Conservation (phyloP, 2,329 filamentous ascomycete genomes). For the Tolypocladium tropicale region DNA sequence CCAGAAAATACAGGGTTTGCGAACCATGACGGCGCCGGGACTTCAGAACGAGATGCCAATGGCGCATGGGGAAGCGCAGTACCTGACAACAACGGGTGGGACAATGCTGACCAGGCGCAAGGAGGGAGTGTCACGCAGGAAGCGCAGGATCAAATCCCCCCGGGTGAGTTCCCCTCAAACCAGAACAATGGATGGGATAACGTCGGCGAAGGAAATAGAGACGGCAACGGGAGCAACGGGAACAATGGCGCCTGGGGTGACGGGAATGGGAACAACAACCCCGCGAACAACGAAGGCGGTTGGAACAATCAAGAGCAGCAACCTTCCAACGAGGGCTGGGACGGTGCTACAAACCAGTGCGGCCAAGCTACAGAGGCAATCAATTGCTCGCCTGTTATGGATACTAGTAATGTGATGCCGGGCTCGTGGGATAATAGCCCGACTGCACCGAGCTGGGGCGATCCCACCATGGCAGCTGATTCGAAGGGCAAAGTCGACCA, state of each 20-base stretch:
- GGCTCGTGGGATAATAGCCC: conserved; percentile 16
- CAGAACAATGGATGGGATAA: background rate
- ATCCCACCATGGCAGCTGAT: conserved; percentile 19
- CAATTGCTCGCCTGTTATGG: background rate
- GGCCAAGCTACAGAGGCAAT: background rate
- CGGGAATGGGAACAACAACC: background rate
- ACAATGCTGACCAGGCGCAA: conserved; percentile 1
- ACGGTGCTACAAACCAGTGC: background rate
- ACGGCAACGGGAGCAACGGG: conserved; percentile 7
- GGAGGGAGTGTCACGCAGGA: background rate
- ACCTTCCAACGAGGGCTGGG: background rate
- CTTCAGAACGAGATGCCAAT: background rate
- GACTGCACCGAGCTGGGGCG: conserved; percentile 16
- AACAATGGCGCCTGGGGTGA: background rate
- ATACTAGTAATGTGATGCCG: conserved; percentile 20
- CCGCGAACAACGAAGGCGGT: background rate
- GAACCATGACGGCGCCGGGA: conserved; percentile 1
- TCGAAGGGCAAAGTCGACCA: conserved; percentile 9
- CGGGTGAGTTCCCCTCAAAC: background rate
- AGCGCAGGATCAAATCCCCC: background rate
- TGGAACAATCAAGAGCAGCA: background rate
- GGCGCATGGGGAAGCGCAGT: background rate
- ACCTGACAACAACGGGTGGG: conserved; percentile 1
- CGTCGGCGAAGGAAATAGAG: conserved; percentile 7
- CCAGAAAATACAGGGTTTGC: background rate